Evolutionary conservation across 257 asterid genomes (phyloP), one percentile per base, ranked within the genome.

Genomic region (Solanum dulcamara): DNA sequence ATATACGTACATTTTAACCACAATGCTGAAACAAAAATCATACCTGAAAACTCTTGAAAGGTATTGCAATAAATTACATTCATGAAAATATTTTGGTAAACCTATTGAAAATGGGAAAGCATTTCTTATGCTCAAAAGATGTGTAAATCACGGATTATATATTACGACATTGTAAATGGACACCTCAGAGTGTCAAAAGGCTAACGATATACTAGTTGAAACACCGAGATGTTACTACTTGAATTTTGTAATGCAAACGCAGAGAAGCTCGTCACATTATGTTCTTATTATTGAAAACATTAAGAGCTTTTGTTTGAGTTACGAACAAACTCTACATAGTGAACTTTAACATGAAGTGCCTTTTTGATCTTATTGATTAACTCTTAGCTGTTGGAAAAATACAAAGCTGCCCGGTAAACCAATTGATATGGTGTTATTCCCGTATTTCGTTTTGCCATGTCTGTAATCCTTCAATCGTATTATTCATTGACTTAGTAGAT

Each of bases 401-500:
- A 3, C 60, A 46, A 18, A 28, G 17, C 42, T 77, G n/a, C 62
- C 3, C 28, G 8, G 20, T 17, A 1, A 77, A 9, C 26, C 42
- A 77, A 17, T 15, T 4, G 28, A 46, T 24, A 42, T 13, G 60
- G 60, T 28, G 42, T 46, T 46, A 17, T 77, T 46, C n/a, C 38
- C 26, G 3, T 28, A 48, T 18, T 46, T 44, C 37, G 38, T 75
- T 75, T 42, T 44, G 81, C 81, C 81, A 42, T 26, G 38, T 75
- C 26, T 77, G 9, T 77, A 46, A 42, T 77, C n/a, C 62, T 46
- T 46, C 12, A 51, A 17, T 57, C 2, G 46, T 64, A 5, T 84
- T 67, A 57, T 85, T 77, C 81, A 81, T 84, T 85, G 83, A 68
- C 87, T 62, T 83, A 32, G 32, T 51, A 26, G 42, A 46, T 77